Conservation (phyloP, 305 asterid genomes). For the Fraxinus ornus region DNA sequence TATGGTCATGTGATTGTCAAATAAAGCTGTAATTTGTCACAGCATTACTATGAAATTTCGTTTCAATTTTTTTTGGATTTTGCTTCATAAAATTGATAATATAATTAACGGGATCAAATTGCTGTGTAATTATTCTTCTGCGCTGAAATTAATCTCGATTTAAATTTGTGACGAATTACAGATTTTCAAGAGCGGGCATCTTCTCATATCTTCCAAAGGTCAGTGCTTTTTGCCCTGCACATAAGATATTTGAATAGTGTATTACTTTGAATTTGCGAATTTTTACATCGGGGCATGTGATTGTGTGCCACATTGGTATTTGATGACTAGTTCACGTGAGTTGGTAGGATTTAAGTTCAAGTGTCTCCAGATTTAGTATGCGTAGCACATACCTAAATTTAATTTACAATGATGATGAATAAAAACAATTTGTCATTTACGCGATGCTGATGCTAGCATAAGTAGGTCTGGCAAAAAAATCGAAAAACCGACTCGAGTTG, state of each 20-base stretch:
- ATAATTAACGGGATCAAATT: background rate
- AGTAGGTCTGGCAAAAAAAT: no score
- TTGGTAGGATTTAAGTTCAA: background rate
- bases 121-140: constrained; percentile 7
- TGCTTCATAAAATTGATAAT: constrained; percentile 1
- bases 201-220: constrained; percentile 97
- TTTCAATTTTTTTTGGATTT: background rate
- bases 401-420: background rate
- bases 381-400: background rate
- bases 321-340: constrained; percentile 6
- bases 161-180: constrained; percentile 39
- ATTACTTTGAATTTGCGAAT: background rate
- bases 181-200: constrained; percentile 99
- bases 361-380: background rate
- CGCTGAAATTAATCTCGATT: constrained; percentile 8
- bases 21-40: constrained; percentile 10
- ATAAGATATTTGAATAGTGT: background rate
- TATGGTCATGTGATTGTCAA: constrained; percentile 32
- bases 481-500: no score
- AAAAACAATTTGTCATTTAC: background rate
- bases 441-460: background rate
- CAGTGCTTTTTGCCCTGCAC: constrained; percentile 30
- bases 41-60: constrained; percentile 9
- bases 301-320: background rate
- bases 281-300: background rate